Evolutionary conservation across 306 rosid genomes (phyloP), one percentile per base, ranked within the genome.

Genomic region (Lathyrus sativus): DNA sequence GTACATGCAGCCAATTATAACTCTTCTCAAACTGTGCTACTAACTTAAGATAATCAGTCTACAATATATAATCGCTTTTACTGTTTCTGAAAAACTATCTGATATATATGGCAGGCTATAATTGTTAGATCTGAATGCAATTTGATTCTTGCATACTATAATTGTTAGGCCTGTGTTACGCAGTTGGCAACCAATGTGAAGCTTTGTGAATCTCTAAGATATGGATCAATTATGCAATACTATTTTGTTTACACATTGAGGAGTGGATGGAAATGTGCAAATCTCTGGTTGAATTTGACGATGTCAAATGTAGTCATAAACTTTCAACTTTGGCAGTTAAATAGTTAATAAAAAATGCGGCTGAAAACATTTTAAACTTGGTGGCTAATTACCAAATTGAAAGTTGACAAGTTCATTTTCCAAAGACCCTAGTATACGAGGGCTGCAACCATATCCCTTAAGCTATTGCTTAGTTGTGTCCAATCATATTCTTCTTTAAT

Each of bases 1-100:
- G 98, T 82, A 46, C 55, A 54, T 53, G 59, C 64, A 6, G 29
- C 26, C 58, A 57, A 14, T 63, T 53, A 38, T 57, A 42, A 14
- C 41, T 78, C 49, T 53, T 73, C 62, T 11, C 33, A 57, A 67
- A 62, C 54, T 45, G 24, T 39, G 33, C 37, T 19, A 60, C 39
- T 54, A 44, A 72, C 65, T 72, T 31, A 67, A 43, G 66, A 19
- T 55, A 39, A 41, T 56, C 29, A 35, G 59, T 69, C 19, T 64
- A 28, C 31, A 14, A 56, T 57, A 22, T 55, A 65, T 31, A 42
- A 35, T 35, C 39, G 2, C 39, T 33, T 33, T 33, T 33, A 2
- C 5, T 33, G 38, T 33, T 8, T 33, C 2, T 0, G 6, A 33
- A 33, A 31, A 33, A 33, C 8, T 33, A 33, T 64, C 28, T 38